Base-by-base conservation (phyloP, 2,329 filamentous ascomycete species). In the Plectosphaerella sp. region DNA sequence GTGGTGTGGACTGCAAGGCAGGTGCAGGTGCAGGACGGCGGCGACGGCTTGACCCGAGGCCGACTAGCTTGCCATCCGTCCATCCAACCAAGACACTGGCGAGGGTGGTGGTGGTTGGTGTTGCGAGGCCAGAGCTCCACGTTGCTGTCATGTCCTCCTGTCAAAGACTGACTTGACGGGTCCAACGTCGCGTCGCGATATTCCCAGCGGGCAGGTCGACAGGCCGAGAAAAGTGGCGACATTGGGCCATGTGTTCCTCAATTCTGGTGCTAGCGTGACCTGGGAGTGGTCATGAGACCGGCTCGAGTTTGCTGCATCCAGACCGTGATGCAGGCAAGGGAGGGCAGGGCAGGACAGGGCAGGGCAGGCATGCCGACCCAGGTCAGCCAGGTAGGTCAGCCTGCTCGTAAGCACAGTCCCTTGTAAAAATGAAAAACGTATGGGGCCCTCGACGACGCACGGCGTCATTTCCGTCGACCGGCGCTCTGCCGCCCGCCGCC, bases 261-360 rank as follows among this genome's bases (percentile, higher is more conserved):
- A 55, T 55, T 52, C 53, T 39, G 49, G 48, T 51, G 39, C 48
- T 58, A 58, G 56, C 56, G 56, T 55, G 37, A 53, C 52, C 55
- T 55, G 45, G 28, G 45, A 33, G 20, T 48, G 56, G 56, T 58
- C 56, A 58, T 58, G 56, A 53, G 56, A 58, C 55, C 56, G 4
- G 42, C 22, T 37, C 18, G 35, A 48, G 47, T 48, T 53, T 49
- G 50, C 52, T 55, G 56, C 54, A 55, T 53, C 54, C 52, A 57
- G 52, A 56, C 54, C 50, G 52, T 47, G 49, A 52, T 33, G 28
- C 28, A 33, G 28, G 28, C 28, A 33, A 33, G 28, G 28, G 45
- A 49, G 45, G 45, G 48, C 37, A 20, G 41, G 41, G 28, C 47
- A 10, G 33, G 54, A 52, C 49, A 41, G 22, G 22, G 22, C 22